These are phyloP conservation scores for Trichoderma koningiopsis DNA, from an alignment of 2,329 filamentous ascomycete species.

Conservation along the genomic window DNA sequence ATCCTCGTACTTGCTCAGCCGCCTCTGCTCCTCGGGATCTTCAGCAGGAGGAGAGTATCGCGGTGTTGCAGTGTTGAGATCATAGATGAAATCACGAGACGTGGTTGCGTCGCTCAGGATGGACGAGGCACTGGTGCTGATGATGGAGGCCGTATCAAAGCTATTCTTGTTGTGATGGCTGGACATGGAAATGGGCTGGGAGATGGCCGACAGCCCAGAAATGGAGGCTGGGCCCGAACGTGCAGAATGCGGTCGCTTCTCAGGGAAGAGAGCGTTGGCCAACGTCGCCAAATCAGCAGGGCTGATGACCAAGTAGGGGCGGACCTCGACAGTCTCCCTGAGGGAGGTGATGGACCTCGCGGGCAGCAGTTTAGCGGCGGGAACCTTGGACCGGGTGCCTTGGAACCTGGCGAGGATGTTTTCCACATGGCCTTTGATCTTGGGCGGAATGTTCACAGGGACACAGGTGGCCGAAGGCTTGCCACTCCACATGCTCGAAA, in stretches of 20 bases:
- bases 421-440: slow-evolving; percentile 70
- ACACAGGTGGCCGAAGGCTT: slow-evolving; percentile 59
- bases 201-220: slow-evolving; percentile 69
- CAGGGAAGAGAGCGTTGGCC: slow-evolving; percentile 81
- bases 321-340: slow-evolving; percentile 75
- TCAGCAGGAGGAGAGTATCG: slow-evolving; percentile 57
- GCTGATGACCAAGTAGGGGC: slow-evolving; percentile 78
- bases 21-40: slow-evolving; percentile 48
- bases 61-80: slow-evolving; percentile 51
- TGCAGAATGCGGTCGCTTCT: slow-evolving; percentile 65
- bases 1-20: slow-evolving; percentile 59
- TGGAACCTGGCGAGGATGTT: slow-evolving; percentile 69
- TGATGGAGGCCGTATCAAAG: slow-evolving; percentile 68
- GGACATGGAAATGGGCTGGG: slow-evolving; percentile 64
- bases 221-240: slow-evolving; percentile 68
- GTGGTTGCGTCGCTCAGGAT: slow-evolving; percentile 70
- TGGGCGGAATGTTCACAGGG: slow-evolving; percentile 54
- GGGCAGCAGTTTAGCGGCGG: slow-evolving; percentile 63
- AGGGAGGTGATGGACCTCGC: slow-evolving; percentile 73
- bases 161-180: slow-evolving; percentile 55
- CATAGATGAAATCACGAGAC: slow-evolving; percentile 66
- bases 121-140: slow-evolving; percentile 73
- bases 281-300: slow-evolving; percentile 78
- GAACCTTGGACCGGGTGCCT: slow-evolving; percentile 51
- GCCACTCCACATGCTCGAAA: slow-evolving; percentile 75